Evolutionary conservation across 768 basidiomycete genomes (phyloP).

Genomic region (Cyclocybe aegerita): DNA sequence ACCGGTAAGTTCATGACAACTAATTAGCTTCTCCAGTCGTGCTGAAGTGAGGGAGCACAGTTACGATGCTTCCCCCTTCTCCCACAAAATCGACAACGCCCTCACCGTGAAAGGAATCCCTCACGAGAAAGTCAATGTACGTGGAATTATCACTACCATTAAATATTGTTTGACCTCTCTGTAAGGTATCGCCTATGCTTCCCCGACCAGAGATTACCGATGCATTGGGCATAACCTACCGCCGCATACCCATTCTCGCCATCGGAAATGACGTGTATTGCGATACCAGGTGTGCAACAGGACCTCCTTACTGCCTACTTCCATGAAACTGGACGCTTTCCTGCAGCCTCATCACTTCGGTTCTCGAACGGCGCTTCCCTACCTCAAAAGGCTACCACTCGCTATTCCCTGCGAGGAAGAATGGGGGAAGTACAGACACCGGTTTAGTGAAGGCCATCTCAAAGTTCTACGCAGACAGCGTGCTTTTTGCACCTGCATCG

Average conservation of each 20-base stretch:
- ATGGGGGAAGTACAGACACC: slow-evolving; percentile 39
- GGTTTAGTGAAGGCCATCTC: slow-evolving; percentile 49
- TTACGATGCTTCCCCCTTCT: slow-evolving; percentile 53
- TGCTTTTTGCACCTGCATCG: slow-evolving; percentile 40
- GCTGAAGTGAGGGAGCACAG: slow-evolving; percentile 21
- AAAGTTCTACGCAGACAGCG: slow-evolving; percentile 43
- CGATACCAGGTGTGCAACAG: slow-evolving; percentile 42
- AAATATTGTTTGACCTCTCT: neutral
- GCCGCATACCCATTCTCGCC: slow-evolving; percentile 58
- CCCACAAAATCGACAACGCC: slow-evolving; percentile 50
- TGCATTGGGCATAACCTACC: slow-evolving; percentile 51
- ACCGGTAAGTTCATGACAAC: slow-evolving; percentile 34
- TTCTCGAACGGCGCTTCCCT: slow-evolving; percentile 56
- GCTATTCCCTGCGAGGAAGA: slow-evolving; percentile 46
- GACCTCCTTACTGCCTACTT: neutral
- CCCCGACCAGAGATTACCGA: slow-evolving; percentile 59
- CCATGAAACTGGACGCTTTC: neutral
- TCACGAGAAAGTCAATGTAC: slow-evolving; percentile 47
- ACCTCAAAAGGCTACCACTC: slow-evolving; percentile 45
- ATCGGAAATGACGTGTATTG: slow-evolving; percentile 64
- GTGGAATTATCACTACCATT: slow-evolving; percentile 9
- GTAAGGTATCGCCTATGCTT: slow-evolving; percentile 46
- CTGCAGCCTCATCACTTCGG: slow-evolving; percentile 43
- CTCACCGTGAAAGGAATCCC: slow-evolving; percentile 49
- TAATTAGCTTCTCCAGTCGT: neutral